phyloP scores from a whole-genome alignment of 768 basidiomycete genomes.

The Candolleomyces aberdarensis region DNA sequence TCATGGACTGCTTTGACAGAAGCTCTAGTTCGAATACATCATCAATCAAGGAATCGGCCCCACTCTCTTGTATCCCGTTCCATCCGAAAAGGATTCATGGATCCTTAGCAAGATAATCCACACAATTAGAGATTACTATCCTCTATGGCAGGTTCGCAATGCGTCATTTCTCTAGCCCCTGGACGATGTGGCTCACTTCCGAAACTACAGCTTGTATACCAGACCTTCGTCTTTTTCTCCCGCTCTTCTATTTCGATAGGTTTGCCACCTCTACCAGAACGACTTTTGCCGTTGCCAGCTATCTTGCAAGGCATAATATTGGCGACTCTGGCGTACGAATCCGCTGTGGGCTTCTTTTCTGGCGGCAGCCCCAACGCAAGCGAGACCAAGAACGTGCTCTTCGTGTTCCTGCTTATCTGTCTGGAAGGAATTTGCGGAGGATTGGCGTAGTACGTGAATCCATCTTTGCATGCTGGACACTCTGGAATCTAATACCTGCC shows the following conservation, averaged over 20 bases:
- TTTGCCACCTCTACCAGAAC: conserved; percentile 70
- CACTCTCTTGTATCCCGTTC: conserved; percentile 85
- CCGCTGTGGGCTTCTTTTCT: conserved; percentile 63
- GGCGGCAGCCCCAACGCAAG: conserved; percentile 25
- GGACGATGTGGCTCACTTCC: neutral
- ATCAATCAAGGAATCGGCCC: conserved; percentile 95
- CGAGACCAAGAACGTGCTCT: conserved; percentile 43
- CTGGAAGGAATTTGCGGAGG: conserved; percentile 93
- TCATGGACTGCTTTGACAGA: neutral
- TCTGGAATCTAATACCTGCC: conserved; percentile 9
- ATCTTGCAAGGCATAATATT: conserved; percentile 70
- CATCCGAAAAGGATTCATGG: conserved; percentile 53
- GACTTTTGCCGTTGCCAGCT: conserved; percentile 71
- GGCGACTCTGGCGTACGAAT: conserved; percentile 58
- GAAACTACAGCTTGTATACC: conserved; percentile 70
- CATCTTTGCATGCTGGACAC: conserved; percentile 10
- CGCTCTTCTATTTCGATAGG: conserved; percentile 88
- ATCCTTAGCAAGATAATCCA: conserved; percentile 77
- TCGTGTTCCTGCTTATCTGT: conserved; percentile 77
- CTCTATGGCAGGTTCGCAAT: conserved; percentile 77
- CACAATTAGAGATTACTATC: conserved; percentile 89
- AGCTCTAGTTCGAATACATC: conserved; percentile 76
- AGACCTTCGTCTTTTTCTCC: conserved; percentile 89
- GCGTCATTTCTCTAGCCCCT: conserved; percentile 1
- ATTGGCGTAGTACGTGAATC: conserved; percentile 72